Conservation (phyloP, 441 rosid species). For the Adansonia gregorii region DNA sequence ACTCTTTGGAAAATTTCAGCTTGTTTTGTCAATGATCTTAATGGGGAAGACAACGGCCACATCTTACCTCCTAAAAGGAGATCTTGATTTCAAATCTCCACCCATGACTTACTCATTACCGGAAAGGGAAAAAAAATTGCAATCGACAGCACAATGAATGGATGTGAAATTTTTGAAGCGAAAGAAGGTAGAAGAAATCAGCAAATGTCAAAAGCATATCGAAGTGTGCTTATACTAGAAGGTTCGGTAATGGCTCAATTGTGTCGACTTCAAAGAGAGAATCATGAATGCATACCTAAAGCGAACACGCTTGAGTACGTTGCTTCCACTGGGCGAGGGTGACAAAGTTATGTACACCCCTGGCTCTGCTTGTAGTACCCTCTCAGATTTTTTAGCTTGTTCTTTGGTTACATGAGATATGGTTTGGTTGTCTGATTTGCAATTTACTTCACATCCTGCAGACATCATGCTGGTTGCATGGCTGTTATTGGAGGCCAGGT, state of each 20-base stretch:
- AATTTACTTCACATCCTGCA: conserved; percentile 43
- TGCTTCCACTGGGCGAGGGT: conserved; percentile 61
- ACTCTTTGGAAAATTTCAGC: not conserved
- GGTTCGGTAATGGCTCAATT: not conserved
- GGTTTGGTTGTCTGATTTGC: conserved; percentile 32
- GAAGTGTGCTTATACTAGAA: not conserved
- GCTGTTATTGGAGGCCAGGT: conserved; percentile 36
- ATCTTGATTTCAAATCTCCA: too few relatives aligned
- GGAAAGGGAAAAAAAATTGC: not conserved
- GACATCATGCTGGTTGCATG: conserved; percentile 40
- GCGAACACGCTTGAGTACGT: conserved; percentile 79
- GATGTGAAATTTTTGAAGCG: not conserved
- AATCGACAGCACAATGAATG: not conserved
- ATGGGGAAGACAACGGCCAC: not conserved
- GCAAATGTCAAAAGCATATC: conserved; percentile 2
- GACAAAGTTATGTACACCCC: conserved; percentile 78
- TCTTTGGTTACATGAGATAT: conserved; percentile 45
- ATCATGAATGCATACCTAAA: conserved; percentile 61
- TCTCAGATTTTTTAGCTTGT: conserved; percentile 52
- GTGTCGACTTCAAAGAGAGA: conserved; percentile 18
- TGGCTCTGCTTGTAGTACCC: conserved; percentile 72
- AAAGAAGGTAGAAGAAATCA: conserved; percentile 4
- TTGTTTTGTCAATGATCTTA: not conserved
- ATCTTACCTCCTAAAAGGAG: too few relatives aligned
- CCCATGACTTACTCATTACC: not conserved